Conservation (phyloP, 805 yeast genomes). For the Nakazawaea populi region DNA sequence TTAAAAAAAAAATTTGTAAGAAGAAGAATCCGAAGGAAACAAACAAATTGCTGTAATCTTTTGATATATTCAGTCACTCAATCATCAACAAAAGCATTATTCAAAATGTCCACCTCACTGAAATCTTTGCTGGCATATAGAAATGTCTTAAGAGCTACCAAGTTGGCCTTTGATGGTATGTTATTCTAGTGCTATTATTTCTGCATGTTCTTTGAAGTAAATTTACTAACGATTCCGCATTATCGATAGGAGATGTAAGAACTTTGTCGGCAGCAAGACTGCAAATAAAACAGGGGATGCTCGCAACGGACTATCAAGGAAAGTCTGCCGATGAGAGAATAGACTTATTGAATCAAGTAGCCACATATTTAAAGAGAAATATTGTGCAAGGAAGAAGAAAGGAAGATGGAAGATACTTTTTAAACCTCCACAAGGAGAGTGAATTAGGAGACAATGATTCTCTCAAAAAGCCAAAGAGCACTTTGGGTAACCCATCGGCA, state of each 20-base stretch:
- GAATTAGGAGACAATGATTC: constrained; percentile 91
- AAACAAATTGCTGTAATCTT: neutral
- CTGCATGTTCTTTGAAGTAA: neutral
- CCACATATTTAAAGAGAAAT: constrained; percentile 60
- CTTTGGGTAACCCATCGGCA: constrained; percentile 18
- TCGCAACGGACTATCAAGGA: constrained; percentile 31
- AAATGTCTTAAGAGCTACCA: constrained; percentile 60
- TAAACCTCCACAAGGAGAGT: constrained; percentile 74
- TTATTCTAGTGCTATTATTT: constrained; percentile 1
- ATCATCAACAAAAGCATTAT: neutral
- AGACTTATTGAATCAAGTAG: constrained; percentile 61
- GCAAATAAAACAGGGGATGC: constrained; percentile 51
- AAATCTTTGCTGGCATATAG: constrained; percentile 43
- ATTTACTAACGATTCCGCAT: neutral
- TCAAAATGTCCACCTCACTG: constrained; percentile 3
- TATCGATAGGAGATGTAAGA: constrained; percentile 29
- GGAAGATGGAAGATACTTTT: constrained; percentile 34
- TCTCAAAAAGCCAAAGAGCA: constrained; percentile 44
- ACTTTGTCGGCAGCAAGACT: constrained; percentile 55
- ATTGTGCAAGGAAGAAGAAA: constrained; percentile 77
- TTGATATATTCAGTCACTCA: neutral
- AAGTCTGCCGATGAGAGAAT: constrained; percentile 45
- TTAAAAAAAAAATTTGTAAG: neutral
- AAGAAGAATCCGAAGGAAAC: neutral
- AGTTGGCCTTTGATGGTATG: constrained; percentile 45